Evolutionary conservation across 495 filamentous ascomycete genomes (phyloP).

Genomic region (Neurospora sp.): DNA sequence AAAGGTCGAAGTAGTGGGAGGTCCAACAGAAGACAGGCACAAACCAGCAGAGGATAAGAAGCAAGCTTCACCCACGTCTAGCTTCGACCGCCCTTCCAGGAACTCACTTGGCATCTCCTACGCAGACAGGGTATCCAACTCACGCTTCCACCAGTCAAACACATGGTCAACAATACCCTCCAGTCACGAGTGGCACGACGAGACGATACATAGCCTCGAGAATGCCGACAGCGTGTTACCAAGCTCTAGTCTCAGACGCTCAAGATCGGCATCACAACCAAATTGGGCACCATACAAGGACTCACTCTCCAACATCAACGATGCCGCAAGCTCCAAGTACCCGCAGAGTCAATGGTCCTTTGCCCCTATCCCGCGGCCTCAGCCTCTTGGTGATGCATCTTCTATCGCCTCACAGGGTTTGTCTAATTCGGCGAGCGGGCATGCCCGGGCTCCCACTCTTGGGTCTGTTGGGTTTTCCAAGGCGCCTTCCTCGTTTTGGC

Average conservation of each 20-base stretch:
- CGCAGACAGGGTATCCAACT: slow-evolving; percentile 15
- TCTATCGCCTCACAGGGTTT: neutral
- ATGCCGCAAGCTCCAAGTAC: neutral
- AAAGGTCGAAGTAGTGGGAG: neutral
- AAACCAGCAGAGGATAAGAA: neutral
- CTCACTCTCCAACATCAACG: slow-evolving; percentile 8
- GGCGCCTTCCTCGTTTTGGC: neutral
- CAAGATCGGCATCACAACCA: neutral
- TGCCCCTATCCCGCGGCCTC: neutral
- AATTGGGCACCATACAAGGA: slow-evolving; percentile 13
- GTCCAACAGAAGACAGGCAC: neutral
- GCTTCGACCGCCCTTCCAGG: neutral
- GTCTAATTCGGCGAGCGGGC: neutral
- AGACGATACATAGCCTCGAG: neutral
- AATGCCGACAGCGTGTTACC: neutral
- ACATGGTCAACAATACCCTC: slow-evolving; percentile 12
- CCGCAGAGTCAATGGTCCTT: neutral
- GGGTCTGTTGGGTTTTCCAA: neutral
- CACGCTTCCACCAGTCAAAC: slow-evolving; percentile 12
- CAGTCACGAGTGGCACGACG: neutral
- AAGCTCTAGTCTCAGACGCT: neutral
- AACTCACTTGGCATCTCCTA: slow-evolving; percentile 27
- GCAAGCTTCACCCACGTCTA: neutral
- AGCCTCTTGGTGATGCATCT: neutral
- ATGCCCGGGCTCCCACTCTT: neutral